phyloP scores from a whole-genome alignment of 2,329 filamentous ascomycete species.

The Didymosphaeria variabile region DNA sequence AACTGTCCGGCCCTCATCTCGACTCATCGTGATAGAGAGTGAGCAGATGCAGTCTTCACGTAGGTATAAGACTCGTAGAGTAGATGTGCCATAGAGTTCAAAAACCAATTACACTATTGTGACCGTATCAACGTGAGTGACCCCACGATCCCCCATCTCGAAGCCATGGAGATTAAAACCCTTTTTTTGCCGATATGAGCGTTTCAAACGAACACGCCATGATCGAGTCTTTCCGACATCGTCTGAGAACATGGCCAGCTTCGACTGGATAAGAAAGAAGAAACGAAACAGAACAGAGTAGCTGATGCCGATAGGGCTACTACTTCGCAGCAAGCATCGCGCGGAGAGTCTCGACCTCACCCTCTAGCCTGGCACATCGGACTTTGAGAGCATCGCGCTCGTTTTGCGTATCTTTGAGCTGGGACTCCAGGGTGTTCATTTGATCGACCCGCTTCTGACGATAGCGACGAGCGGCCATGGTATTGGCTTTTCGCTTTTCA shows the following conservation, averaged over 20 bases:
- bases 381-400: constrained; percentile 72
- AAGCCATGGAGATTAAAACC: constrained; percentile 33
- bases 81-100: constrained; percentile 10
- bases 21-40: constrained; percentile 29
- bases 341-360: constrained; percentile 69
- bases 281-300: constrained; percentile 11
- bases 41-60: neutral
- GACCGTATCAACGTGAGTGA: constrained; percentile 10
- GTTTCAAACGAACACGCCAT: constrained; percentile 28
- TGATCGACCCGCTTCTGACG: constrained; percentile 75
- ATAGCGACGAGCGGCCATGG: constrained; percentile 75
- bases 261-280: constrained; percentile 7
- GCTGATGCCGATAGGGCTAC: constrained; percentile 30
- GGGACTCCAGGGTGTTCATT: constrained; percentile 68
- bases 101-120: constrained; percentile 3
- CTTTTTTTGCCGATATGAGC: constrained; percentile 45
- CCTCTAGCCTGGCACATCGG: constrained; percentile 70
- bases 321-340: constrained; percentile 57
- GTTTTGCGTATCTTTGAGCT: constrained; percentile 65
- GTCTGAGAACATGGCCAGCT: constrained; percentile 34
- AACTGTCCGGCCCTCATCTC: constrained; percentile 7
- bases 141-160: neutral
- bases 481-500: constrained; percentile 72
- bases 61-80: constrained; percentile 12
- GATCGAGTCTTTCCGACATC: constrained; percentile 42